Percentiles rank a stretch among this genome's conserved stretches.
phyloP scores from a whole-genome alignment of 2,329 filamentous ascomycete genomes.

The Apiospora pterosperma region DNA sequence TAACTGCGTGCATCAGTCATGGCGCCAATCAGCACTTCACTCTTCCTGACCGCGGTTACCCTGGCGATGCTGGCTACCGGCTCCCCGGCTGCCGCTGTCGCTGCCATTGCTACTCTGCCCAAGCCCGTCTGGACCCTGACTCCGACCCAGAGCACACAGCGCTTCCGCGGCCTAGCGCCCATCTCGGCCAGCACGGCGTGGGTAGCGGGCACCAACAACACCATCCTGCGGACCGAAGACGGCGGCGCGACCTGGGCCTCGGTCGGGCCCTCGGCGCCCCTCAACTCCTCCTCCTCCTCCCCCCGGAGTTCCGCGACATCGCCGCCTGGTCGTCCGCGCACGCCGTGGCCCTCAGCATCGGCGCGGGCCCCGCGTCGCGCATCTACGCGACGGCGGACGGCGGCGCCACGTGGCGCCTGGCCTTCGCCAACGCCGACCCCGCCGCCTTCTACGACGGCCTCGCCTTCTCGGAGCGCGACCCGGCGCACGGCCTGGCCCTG shows the following conservation, averaged over 20 bases:
- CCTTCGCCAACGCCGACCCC: slow-evolving; percentile 25
- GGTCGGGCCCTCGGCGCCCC: slow-evolving; percentile 23
- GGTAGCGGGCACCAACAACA: slow-evolving; percentile 27
- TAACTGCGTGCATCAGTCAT: too few relatives aligned
- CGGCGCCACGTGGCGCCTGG: slow-evolving; percentile 22
- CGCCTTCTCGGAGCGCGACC: slow-evolving; percentile 20
- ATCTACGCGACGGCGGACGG: slow-evolving; percentile 27
- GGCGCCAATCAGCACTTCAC: neutral
- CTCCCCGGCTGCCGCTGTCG: neutral
- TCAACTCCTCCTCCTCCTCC: slow-evolving; percentile 12
- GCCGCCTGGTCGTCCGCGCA: slow-evolving; percentile 38
- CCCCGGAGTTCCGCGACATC: slow-evolving; percentile 30
- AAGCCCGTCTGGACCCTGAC: neutral
- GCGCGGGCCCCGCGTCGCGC: slow-evolving; percentile 26
- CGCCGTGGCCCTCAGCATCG: slow-evolving; percentile 35
- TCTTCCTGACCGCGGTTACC: neutral
- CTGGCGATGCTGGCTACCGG: neutral
- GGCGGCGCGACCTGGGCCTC: slow-evolving; percentile 26
- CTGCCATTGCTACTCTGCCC: neutral
- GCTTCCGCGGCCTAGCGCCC: slow-evolving; percentile 28
- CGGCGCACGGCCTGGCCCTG: slow-evolving; percentile 23
- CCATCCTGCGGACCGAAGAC: slow-evolving; percentile 26
- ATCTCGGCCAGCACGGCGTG: slow-evolving; percentile 28
- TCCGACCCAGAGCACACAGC: slow-evolving; percentile 20
- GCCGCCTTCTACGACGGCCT: slow-evolving; percentile 32